These are phyloP conservation scores for Pleurotus salmoneostramineus DNA, from an alignment of 768 basidiomycete genomes.

Conservation along the genomic window DNA sequence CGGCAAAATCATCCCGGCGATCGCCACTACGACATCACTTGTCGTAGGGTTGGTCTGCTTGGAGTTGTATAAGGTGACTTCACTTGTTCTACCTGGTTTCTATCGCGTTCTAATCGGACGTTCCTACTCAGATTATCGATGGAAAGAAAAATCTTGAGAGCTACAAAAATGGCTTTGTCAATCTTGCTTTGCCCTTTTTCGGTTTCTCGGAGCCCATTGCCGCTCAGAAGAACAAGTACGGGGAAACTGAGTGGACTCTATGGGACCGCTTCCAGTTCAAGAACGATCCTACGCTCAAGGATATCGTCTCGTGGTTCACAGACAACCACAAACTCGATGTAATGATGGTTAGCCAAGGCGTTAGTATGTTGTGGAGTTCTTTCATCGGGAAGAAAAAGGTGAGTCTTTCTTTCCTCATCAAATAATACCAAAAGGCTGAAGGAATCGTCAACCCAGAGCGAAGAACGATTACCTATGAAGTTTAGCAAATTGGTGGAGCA, in stretches of 20 bases:
- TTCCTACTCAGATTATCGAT: conserved; percentile 76
- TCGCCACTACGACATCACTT: conserved; percentile 96
- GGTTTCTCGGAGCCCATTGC: conserved; percentile 98
- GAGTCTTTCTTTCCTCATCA: conserved; percentile 13
- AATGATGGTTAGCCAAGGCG: conserved; percentile 95
- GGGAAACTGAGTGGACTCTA: conserved; percentile 88
- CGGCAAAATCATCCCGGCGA: conserved; percentile 98
- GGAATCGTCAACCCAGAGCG: conserved; percentile 46
- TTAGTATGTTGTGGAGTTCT: conserved; percentile 97
- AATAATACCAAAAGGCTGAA: neutral
- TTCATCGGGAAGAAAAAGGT: conserved; percentile 95
- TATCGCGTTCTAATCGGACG: neutral
- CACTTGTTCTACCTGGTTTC: neutral
- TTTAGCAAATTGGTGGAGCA: conserved; percentile 89
- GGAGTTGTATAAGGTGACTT: conserved; percentile 88
- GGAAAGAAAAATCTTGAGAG: conserved; percentile 90
- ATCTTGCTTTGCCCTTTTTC: conserved; percentile 97
- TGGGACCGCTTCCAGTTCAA: conserved; percentile 97
- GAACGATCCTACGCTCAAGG: conserved; percentile 82
- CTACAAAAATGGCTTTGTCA: conserved; percentile 99
- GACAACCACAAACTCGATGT: conserved; percentile 81
- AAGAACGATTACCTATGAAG: conserved; percentile 84
- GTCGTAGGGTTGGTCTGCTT: conserved; percentile 95
- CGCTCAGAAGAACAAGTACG: conserved; percentile 86
- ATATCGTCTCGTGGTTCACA: conserved; percentile 84